Percentiles rank a stretch among this genome's conserved stretches.
These are phyloP conservation scores for Fusarium cyanostomum DNA, from an alignment of 2,329 filamentous ascomycete genomes.

Conservation along the genomic window DNA sequence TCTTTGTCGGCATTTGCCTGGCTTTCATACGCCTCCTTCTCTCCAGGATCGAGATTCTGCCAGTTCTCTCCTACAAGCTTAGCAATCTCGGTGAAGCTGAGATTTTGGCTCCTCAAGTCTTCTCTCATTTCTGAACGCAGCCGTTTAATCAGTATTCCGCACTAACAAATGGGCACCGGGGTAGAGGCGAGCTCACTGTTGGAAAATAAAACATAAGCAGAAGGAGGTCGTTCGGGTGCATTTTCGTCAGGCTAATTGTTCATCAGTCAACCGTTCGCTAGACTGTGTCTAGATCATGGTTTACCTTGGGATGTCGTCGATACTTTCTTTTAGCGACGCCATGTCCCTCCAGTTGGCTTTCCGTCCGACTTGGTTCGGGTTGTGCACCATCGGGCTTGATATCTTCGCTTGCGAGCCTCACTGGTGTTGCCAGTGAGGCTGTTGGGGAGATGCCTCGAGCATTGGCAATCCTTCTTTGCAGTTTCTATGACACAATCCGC, in stretches of 20 bases:
- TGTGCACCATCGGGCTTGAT: slow-evolving; percentile 63
- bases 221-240: slow-evolving; percentile 81
- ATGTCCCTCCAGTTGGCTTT: slow-evolving; percentile 55
- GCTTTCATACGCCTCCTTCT: slow-evolving; percentile 77
- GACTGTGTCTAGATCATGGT: slow-evolving; percentile 28
- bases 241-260: slow-evolving; percentile 73
- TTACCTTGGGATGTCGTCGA: slow-evolving; percentile 78
- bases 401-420: slow-evolving; percentile 63
- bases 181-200: slow-evolving; percentile 68
- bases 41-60: slow-evolving; percentile 73
- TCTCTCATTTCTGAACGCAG: slow-evolving; percentile 73
- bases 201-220: slow-evolving; percentile 86
- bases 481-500: slow-evolving; percentile 63
- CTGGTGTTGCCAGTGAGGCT: slow-evolving; percentile 59
- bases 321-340: slow-evolving; percentile 76
- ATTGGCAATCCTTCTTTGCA: slow-evolving; percentile 85
- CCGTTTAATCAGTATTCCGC: neutral
- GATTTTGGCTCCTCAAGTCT: slow-evolving; percentile 76
- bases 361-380: slow-evolving; percentile 57
- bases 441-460: slow-evolving; percentile 70
- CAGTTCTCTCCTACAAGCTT: slow-evolving; percentile 84
- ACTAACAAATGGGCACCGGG: neutral
- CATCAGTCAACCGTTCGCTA: slow-evolving; percentile 3
- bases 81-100: slow-evolving; percentile 85
- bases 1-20: slow-evolving; percentile 79